A percentile compares a stretch with the other conserved stretches of the same genome.
Conservation (phyloP, 2,329 filamentous ascomycete genomes). For the Colletotrichum navitas region DNA sequence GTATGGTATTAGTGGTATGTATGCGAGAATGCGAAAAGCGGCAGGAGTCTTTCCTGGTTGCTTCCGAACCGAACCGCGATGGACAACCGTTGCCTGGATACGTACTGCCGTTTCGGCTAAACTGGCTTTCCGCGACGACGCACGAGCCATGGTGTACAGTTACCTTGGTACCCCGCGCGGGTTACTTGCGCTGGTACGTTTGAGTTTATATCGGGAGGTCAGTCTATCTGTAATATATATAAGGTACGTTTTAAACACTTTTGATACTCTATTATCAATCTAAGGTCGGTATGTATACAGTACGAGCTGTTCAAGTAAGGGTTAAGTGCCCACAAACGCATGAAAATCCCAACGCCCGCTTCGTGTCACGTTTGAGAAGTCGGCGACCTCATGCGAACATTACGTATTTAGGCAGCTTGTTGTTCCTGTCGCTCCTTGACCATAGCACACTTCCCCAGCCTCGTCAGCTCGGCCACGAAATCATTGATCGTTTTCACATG, state of each 20-base stretch:
- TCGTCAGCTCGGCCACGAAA: slow-evolving; percentile 59
- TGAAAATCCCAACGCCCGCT: neutral
- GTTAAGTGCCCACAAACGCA: neutral
- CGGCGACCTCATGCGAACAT: neutral
- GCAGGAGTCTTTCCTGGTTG: slow-evolving; percentile 10
- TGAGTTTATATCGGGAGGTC: neutral
- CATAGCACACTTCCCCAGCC: slow-evolving; percentile 59
- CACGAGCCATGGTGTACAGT: neutral
- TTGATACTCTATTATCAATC: neutral
- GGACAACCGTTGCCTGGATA: neutral
- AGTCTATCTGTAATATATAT: too few relatives aligned
- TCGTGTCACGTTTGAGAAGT: neutral
- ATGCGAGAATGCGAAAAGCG: neutral
- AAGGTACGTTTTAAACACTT: neutral
- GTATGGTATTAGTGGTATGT: neutral
- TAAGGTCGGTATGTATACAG: neutral
- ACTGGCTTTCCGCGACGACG: slow-evolving; percentile 5
- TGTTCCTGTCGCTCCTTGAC: slow-evolving; percentile 21
- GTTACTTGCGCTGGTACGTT: neutral
- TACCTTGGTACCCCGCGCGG: too few relatives aligned
- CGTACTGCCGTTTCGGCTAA: slow-evolving; percentile 20
- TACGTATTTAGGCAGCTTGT: neutral
- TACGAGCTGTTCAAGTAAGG: neutral
- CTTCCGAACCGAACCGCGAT: neutral
- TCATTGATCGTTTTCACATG: slow-evolving; percentile 57